Conservation (phyloP, 805 yeast genomes). For the Spathaspora girioi region DNA sequence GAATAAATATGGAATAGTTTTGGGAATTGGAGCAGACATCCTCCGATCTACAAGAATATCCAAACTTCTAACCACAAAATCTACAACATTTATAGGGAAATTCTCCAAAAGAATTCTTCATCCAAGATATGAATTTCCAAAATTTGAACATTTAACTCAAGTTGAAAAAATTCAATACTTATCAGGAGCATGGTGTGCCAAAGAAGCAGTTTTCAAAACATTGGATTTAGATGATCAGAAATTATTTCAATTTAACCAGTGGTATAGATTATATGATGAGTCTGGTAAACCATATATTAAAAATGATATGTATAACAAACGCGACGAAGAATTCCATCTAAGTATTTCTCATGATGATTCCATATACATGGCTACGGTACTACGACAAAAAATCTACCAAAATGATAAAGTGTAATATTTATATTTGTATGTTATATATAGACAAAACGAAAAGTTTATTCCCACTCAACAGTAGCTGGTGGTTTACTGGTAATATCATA, state of each 20-base stretch:
- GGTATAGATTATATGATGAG: slow-evolving; percentile 47
- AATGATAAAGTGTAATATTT: neutral
- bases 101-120: slow-evolving; percentile 51
- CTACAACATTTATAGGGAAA: slow-evolving; percentile 28
- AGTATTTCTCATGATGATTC: slow-evolving; percentile 68
- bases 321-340: slow-evolving; percentile 47
- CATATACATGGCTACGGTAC: slow-evolving; percentile 51
- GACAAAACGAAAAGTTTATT: slow-evolving; percentile 40
- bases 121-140: slow-evolving; percentile 37
- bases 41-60: slow-evolving; percentile 45
- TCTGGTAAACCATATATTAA: slow-evolving; percentile 45
- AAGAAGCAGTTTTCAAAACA: slow-evolving; percentile 71
- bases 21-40: slow-evolving; percentile 59
- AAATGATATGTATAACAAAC: slow-evolving; percentile 21
- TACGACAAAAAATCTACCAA: slow-evolving; percentile 30
- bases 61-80: slow-evolving; percentile 32
- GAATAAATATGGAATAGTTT: slow-evolving; percentile 8
- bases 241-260: slow-evolving; percentile 51
- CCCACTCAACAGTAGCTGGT: slow-evolving; percentile 99
- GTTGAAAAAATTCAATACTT: slow-evolving; percentile 28
- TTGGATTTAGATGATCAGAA: slow-evolving; percentile 47
- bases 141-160: slow-evolving; percentile 22
- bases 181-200: slow-evolving; percentile 66
- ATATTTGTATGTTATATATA: neutral
- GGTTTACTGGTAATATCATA: slow-evolving; percentile 99